Evolutionary conservation across 495 filamentous ascomycete genomes (phyloP), one percentile per base, ranked within the genome.

Genomic region (Trichoderma orchidacearum): DNA sequence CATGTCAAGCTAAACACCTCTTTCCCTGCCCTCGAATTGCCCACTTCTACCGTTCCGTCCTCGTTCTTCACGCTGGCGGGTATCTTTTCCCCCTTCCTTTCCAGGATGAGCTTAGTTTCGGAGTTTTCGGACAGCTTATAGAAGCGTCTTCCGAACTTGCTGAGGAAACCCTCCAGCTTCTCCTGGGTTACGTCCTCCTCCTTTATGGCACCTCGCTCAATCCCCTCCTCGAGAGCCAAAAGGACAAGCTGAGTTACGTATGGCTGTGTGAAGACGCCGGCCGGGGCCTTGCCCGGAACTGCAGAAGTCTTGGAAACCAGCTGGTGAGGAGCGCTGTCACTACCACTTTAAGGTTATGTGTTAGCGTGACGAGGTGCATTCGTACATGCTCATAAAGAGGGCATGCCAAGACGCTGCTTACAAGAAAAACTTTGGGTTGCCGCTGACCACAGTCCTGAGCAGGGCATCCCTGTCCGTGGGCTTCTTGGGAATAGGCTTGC

Each of bases 201-300:
- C 51, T 70, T 74, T 15, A 94, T 71, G 41, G 85, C 70, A n/a
- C 83, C 85, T 28, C 80, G 77, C 63, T 80, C 71, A 21, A 85
- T 69, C 8, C 77, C 89, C 62, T 84, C 79, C 67, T 87, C 85
- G 28, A 95, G 75, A 17, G 87, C 86, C 57, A 80, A 77, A 28
- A 95, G 62, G 30, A 92, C 86, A 28, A 86, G 75, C 56, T 85
- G 82, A 13, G 87, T 82, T n/a, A 82, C 83, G 63, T 83, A 88
- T n/a, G 87, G 86, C 67, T 96, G 90, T 7, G 90, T 95, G 72
- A 94, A 96, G 6, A 92, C 85, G 25, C 92, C 90, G 5, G 89
- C 87, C n/a, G 72, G 70, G 2, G 64, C 63, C 15, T 63, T 64
- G 62, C 70, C 69, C 79, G 85, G 56, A 34, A 77, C 80, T n/a